Evolutionary conservation across 2,329 filamentous ascomycete species (phyloP), one percentile per base, ranked within the genome.

Genomic region (Phialophora macrospora): DNA sequence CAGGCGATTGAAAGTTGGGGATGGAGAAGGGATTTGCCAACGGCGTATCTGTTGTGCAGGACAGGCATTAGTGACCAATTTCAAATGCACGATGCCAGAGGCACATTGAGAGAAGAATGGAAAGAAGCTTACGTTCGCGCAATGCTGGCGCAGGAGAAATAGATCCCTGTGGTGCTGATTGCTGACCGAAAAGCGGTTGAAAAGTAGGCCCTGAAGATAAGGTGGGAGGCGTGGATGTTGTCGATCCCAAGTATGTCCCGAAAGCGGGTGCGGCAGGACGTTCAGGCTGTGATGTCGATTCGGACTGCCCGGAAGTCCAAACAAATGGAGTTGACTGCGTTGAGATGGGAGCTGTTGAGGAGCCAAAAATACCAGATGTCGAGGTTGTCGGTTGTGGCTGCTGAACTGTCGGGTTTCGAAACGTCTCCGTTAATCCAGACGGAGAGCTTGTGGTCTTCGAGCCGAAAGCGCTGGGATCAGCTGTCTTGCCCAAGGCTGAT

Each of bases 401-500:
- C 20, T 22, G 22, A 20, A 11, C 22, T 20, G 26, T 55, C 28
- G 52, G 17, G 11, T 34, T 30, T 28, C 52, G 28, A 28, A 55
- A 55, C n/a, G 52, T 20, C 24, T 14, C 9, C 52, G 52, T 55
- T 2, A 28, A 30, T 32, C 26, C 14, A 34, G 17, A 30, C 52
- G 24, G 46, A 49, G 46, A 26, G 20, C 12, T 51, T 4, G 20
- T 14, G 22, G 24, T 7, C 6, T 17, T 55, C 7, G 52, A 55
- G 52, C 28, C 52, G 28, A 32, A 20, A 12, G n/a, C 52, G 14
- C 52, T 17, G 34, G 52, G 34, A 22, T 26, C 48, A 5, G 14
- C 26, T n/a, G 61, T 41, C 30, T 67, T 64, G 24, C 54, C 62
- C 48, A 64, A 60, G 6, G 49, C 38, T n/a, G 58, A 57, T 20